These are phyloP conservation scores for Cercophora scortea DNA, from an alignment of 495 filamentous ascomycete species.

Conservation along the genomic window DNA sequence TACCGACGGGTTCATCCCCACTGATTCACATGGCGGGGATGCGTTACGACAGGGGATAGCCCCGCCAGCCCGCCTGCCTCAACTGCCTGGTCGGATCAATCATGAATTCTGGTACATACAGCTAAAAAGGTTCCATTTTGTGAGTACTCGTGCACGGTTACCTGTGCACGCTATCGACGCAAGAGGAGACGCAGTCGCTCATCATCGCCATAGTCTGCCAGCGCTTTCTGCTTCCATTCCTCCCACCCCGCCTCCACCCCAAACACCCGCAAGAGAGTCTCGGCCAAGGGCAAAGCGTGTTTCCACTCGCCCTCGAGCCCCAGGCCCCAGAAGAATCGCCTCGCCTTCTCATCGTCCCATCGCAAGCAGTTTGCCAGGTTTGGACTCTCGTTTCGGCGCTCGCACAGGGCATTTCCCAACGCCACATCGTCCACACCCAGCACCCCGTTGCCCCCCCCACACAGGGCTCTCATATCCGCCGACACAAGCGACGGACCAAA, in stretches of 20 bases:
- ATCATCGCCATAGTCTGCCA: neutral
- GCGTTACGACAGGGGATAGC: too few relatives aligned
- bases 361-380: neutral
- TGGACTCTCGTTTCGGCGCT: too few relatives aligned
- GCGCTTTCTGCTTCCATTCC: too few relatives aligned
- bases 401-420: neutral
- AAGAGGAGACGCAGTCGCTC: neutral
- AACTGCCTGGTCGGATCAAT: too few relatives aligned
- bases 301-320: neutral
- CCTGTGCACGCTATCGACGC: too few relatives aligned
- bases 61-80: too few relatives aligned
- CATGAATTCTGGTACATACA: too few relatives aligned
- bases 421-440: too few relatives aligned
- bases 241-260: neutral
- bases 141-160: too few relatives aligned
- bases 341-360: neutral
- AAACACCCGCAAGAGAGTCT: neutral
- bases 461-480: neutral
- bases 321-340: neutral
- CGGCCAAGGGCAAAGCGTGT: neutral
- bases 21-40: too few relatives aligned
- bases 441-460: neutral
- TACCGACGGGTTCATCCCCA: too few relatives aligned
- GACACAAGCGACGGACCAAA: conserved; percentile 1
- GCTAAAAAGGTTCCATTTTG: too few relatives aligned